A percentile compares a stretch with the other conserved stretches of the same genome.
phyloP scores from a whole-genome alignment of 139 green algal species.

The Deuterostichococcus epilithicus region DNA sequence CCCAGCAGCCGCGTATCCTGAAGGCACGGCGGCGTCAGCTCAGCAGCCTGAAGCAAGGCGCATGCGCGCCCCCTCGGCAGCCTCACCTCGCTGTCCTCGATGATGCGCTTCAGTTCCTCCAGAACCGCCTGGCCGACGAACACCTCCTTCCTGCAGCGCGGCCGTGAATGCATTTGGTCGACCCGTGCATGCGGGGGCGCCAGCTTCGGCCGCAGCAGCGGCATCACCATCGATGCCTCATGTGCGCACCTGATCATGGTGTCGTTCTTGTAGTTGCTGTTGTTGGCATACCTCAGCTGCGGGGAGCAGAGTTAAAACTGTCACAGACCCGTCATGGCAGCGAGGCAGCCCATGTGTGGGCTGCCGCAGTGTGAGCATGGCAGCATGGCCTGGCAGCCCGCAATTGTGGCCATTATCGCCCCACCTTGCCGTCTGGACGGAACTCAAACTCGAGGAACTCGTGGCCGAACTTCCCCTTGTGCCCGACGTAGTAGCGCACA shows the following conservation, averaged over 20 bases:
- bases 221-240: no score
- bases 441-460: slow-evolving; percentile 99
- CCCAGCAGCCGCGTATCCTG: no score
- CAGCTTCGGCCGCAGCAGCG: no score
- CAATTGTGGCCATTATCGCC: no score
- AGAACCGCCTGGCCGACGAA: slow-evolving; percentile 75
- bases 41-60: no score
- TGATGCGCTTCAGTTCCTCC: slow-evolving; percentile 84
- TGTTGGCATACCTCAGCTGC: slow-evolving; percentile 97
- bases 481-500: slow-evolving; percentile 89
- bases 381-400: background rate
- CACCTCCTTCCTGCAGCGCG: slow-evolving; percentile 72
- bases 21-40: no score
- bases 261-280: slow-evolving; percentile 98
- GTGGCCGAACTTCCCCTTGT: slow-evolving; percentile 89
- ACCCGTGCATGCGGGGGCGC: no score
- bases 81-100: slow-evolving; percentile 85
- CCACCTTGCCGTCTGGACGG: slow-evolving; percentile 77
- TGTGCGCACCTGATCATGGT: slow-evolving; percentile 71
- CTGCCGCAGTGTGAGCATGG: background rate
- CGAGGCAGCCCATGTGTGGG: background rate
- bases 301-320: background rate
- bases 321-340: no score
- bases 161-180: no score
- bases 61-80: no score